Evolutionary conservation across 768 basidiomycete genomes (phyloP).

Genomic region (Trametes punicea): DNA sequence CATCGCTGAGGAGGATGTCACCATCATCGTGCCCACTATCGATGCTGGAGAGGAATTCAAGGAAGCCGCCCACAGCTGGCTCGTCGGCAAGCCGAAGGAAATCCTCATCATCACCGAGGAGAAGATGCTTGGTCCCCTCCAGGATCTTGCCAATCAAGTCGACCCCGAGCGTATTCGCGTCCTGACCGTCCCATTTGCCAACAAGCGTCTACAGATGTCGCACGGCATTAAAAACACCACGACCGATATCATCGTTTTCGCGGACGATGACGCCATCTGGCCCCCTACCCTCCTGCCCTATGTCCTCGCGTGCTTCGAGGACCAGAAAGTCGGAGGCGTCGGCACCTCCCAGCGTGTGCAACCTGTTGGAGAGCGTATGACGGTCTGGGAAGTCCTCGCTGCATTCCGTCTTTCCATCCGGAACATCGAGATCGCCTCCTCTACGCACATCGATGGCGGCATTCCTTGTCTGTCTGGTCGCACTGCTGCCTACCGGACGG

Average conservation of each 20-base stretch:
- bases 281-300: slow-evolving; percentile 87
- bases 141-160: slow-evolving; percentile 85
- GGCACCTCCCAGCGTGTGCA: slow-evolving; percentile 90
- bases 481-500: slow-evolving; percentile 90
- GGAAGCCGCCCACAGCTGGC: slow-evolving; percentile 90
- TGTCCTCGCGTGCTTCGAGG: slow-evolving; percentile 89
- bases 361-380: slow-evolving; percentile 72
- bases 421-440: slow-evolving; percentile 87
- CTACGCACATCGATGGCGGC: slow-evolving; percentile 92
- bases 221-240: slow-evolving; percentile 89
- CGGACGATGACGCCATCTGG: slow-evolving; percentile 96
- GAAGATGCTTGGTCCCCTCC: slow-evolving; percentile 84
- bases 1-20: slow-evolving; percentile 87
- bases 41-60: slow-evolving; percentile 96
- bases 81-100: slow-evolving; percentile 87
- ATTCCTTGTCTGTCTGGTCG: slow-evolving; percentile 89
- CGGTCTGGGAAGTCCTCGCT: slow-evolving; percentile 93
- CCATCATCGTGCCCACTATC: slow-evolving; percentile 94
- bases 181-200: slow-evolving; percentile 87
- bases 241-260: slow-evolving; percentile 92
- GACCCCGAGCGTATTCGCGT: slow-evolving; percentile 83
- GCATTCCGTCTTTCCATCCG: slow-evolving; percentile 91
- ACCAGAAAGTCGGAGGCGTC: slow-evolving; percentile 90
- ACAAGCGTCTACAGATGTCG: slow-evolving; percentile 92
- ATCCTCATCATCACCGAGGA: slow-evolving; percentile 79